Percentiles rank a stretch among this genome's conserved stretches.
phyloP scores from a whole-genome alignment of 2,329 filamentous ascomycete species.

The Colletotrichum scovillei region DNA sequence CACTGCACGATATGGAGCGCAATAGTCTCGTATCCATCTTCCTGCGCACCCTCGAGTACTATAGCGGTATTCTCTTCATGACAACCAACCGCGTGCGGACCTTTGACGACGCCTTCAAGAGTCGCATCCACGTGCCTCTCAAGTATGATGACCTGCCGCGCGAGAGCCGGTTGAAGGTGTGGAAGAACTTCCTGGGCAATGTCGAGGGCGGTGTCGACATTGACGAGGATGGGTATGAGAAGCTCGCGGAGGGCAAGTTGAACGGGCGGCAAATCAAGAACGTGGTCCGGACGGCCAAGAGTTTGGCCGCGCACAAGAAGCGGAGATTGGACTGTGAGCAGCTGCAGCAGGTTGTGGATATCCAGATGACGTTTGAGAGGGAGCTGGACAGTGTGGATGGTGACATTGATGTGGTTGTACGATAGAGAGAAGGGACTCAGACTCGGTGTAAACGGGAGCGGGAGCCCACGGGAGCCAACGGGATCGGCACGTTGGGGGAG shows the following conservation, averaged over 20 bases:
- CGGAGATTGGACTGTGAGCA: conserved; percentile 61
- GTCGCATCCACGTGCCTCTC: conserved; percentile 86
- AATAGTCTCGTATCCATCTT: conserved; percentile 84
- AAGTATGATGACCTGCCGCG: conserved; percentile 80
- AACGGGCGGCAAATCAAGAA: conserved; percentile 85
- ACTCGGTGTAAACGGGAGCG: background rate
- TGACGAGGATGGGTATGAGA: conserved; percentile 64
- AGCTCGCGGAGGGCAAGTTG: conserved; percentile 73
- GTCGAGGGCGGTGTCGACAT: conserved; percentile 27
- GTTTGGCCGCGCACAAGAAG: conserved; percentile 79
- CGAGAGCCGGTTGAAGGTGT: conserved; percentile 69
- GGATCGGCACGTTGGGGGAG: background rate
- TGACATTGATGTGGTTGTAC: conserved; percentile 13
- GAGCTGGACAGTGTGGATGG: conserved; percentile 62
- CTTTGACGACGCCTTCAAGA: conserved; percentile 92
- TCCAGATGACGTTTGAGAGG: conserved; percentile 83
- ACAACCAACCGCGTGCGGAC: conserved; percentile 68
- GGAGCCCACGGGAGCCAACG: too few species aligned
- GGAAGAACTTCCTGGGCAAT: conserved; percentile 25
- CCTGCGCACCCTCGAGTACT: conserved; percentile 62
- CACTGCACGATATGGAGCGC: conserved; percentile 84
- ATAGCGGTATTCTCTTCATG: conserved; percentile 61
- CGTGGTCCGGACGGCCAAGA: conserved; percentile 84
- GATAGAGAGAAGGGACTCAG: background rate
- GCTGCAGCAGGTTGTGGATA: conserved; percentile 83